Evolutionary conservation across 805 yeast genomes (phyloP).

Genomic region (Starmerella bombi): DNA sequence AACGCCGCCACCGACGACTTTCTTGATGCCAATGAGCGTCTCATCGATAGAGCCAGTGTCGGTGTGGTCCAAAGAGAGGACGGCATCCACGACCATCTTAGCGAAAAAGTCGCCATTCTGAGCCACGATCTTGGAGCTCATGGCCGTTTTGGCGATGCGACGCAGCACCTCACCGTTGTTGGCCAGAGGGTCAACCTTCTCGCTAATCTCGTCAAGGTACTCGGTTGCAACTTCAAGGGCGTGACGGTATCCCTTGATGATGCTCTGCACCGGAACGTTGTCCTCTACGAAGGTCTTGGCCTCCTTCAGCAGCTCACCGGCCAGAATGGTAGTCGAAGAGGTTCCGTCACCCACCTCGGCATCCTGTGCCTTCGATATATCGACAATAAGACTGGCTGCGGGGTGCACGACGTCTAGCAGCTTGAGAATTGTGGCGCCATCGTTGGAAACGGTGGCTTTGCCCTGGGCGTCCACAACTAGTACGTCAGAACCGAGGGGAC

Average conservation of each 20-base stretch:
- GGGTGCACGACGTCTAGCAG: conserved; percentile 94
- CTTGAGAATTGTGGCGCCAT: conserved; percentile 92
- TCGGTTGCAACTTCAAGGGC: conserved; percentile 69
- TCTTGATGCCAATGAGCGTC: conserved; percentile 82
- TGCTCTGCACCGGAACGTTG: conserved; percentile 83
- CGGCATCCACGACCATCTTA: conserved; percentile 94
- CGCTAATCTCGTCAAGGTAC: conserved; percentile 60
- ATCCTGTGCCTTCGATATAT: conserved; percentile 91
- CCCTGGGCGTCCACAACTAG: conserved; percentile 73
- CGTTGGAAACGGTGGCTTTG: conserved; percentile 89
- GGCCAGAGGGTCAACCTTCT: conserved; percentile 45
- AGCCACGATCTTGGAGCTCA: conserved; percentile 87
- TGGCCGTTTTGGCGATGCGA: conserved; percentile 92
- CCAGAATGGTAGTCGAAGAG: conserved; percentile 82
- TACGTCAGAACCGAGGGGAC: conserved; percentile 95
- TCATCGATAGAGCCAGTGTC: conserved; percentile 56
- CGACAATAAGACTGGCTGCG: conserved; percentile 91
- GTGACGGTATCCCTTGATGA: conserved; percentile 72
- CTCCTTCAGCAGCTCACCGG: conserved; percentile 84
- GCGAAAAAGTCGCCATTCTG: conserved; percentile 82
- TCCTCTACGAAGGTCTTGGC: conserved; percentile 86
- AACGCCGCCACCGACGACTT: conserved; percentile 91
- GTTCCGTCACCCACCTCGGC: conserved; percentile 99
- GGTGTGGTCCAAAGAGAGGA: conserved; percentile 66
- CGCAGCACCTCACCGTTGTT: conserved; percentile 66